Evolutionary conservation across 306 rosid genomes (phyloP), one percentile per base, ranked within the genome.

Genomic region (Prunus dulcis): DNA sequence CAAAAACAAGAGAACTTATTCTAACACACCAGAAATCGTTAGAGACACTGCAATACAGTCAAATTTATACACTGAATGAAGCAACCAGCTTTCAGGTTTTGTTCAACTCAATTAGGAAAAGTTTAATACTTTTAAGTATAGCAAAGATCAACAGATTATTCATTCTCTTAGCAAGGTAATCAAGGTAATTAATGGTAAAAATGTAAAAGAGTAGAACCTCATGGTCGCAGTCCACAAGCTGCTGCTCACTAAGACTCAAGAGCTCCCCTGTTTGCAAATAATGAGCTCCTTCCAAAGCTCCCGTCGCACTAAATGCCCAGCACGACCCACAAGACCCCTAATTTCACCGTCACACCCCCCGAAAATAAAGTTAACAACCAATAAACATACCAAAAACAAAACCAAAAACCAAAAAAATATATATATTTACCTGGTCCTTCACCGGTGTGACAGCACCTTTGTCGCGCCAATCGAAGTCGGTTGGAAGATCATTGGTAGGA

Each of bases 221-320:
- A 30, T 96, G 98, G 71, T 95, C 99, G 25, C 99, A 95, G 76
- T 96, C 99, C 85, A 96, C 97, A 77, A 96, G 98, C 89, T 92
- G 99, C 70, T 96, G 98, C 82, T 92, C 98, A 19, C 99, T 96
- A 55, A 96, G 88, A 73, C 96, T 91, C 22, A 74, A 74, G 2
- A 92, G 91, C 73, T 92, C 83, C 55, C 98, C 97, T 5, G 93
- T 88, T 18, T 85, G 50, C 78, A 92, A 82, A 81, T 67, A 92
- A 70, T 92, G 86, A 74, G 99, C 90, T 78, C 99, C 99, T 82
- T 95, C 99, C 73, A 95, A 78, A 11, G 99, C 99, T 69, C 99
- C 99, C 3, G 89, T 71, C 2, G 99, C 74, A 28, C 99, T 95
- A 79, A 95, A 92, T 27, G 99, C 79, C 99, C 99, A 96, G 83